Evolutionary conservation across 2,329 filamentous ascomycete species (phyloP).

Genomic region (Colletotrichum sp.): DNA sequence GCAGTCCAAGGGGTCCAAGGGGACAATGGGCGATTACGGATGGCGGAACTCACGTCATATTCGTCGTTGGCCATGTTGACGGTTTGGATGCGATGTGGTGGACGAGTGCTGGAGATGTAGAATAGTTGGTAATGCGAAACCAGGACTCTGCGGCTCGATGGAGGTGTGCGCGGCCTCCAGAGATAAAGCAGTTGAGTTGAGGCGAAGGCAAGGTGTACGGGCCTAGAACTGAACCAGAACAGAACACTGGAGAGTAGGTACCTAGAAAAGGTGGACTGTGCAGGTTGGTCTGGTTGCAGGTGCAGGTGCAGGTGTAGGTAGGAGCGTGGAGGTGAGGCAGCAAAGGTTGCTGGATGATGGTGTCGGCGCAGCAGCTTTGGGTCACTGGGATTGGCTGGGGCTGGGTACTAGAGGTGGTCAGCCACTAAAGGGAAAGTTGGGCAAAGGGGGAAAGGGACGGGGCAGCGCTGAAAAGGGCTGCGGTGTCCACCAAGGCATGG

Average conservation of each 20-base stretch:
- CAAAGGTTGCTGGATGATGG: not conserved
- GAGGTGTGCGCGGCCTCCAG: conserved; percentile 22
- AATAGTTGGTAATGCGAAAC: conserved; percentile 27
- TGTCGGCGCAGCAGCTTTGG: conserved; percentile 12
- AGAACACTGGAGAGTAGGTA: conserved; percentile 10
- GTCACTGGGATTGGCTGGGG: conserved; percentile 1
- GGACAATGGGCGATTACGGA: not conserved
- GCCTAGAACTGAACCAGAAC: conserved; percentile 20
- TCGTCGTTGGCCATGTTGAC: conserved; percentile 97
- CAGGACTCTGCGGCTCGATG: conserved; percentile 9
- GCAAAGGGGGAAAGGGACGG: not conserved
- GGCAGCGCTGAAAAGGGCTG: not conserved
- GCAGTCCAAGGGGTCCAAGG: not conserved
- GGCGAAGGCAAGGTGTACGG: conserved; percentile 19
- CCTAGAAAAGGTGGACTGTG: not conserved
- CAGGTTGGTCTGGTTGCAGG: not conserved
- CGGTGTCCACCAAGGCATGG: not conserved
- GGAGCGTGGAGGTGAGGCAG: conserved; percentile 1
- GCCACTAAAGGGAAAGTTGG: not conserved
- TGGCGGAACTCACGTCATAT: conserved; percentile 83
- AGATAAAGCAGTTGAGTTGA: conserved; percentile 22
- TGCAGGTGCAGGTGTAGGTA: not conserved
- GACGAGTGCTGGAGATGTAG: conserved; percentile 25
- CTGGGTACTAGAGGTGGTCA: not conserved
- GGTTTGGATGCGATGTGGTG: conserved; percentile 28